A percentile compares a stretch with the other conserved stretches of the same genome.
phyloP scores from a whole-genome alignment of 2,329 filamentous ascomycete species.

The Neonectria ditissima region DNA sequence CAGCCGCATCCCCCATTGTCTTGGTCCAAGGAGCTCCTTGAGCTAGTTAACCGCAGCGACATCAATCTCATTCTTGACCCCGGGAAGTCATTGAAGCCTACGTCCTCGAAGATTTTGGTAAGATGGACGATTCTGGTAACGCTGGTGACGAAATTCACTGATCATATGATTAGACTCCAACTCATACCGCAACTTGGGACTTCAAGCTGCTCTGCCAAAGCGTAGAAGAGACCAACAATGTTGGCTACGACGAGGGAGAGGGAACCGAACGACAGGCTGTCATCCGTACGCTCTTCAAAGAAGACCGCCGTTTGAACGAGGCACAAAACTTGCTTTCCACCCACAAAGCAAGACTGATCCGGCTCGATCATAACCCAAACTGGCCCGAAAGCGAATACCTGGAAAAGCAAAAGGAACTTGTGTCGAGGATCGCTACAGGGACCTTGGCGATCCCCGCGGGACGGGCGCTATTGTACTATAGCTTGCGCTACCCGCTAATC shows the following conservation, averaged over 20 bases:
- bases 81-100: conserved; percentile 44
- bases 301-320: conserved; percentile 90
- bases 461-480: conserved; percentile 88
- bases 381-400: conserved; percentile 90
- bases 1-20: conserved; percentile 83
- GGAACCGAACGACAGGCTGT: conserved; percentile 87
- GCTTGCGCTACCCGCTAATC: conserved; percentile 85
- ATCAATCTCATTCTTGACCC: conserved; percentile 74
- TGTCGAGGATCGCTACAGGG: conserved; percentile 85
- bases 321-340: conserved; percentile 88
- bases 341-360: conserved; percentile 81
- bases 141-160: conserved; percentile 32
- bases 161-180: conserved; percentile 60
- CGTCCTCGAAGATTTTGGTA: conserved; percentile 57
- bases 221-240: conserved; percentile 68
- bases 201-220: conserved; percentile 81
- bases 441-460: conserved; percentile 91
- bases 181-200: conserved; percentile 78
- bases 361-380: conserved; percentile 77
- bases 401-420: conserved; percentile 91
- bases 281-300: conserved; percentile 87
- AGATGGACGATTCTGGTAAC: conserved; percentile 32
- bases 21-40: conserved; percentile 79
- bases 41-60: conserved; percentile 84
- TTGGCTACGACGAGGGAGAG: conserved; percentile 80